Conservation (phyloP, 1,284 basidiomycete species). For the Cerioporus squamosus region DNA sequence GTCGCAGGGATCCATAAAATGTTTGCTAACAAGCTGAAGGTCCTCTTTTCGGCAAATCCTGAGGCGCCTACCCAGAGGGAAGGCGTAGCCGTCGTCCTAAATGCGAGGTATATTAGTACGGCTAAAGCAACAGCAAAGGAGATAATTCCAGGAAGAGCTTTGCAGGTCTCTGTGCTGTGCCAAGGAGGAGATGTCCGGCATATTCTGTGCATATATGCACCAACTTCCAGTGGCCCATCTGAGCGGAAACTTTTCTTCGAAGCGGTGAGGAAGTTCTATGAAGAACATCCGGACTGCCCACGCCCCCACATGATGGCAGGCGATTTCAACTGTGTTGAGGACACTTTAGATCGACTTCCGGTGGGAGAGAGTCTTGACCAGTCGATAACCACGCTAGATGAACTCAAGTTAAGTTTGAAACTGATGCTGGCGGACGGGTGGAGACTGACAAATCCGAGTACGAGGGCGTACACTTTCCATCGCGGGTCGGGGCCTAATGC, state of each 20-base stretch:
- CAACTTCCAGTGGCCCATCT: slow-evolving; percentile 29
- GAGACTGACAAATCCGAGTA: slow-evolving; percentile 34
- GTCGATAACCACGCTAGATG: background rate
- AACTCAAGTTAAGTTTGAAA: slow-evolving; percentile 3
- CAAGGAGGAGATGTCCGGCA: slow-evolving; percentile 13
- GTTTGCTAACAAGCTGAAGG: background rate
- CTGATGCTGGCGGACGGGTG: slow-evolving; percentile 39
- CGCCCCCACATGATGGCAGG: slow-evolving; percentile 40
- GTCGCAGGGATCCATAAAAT: background rate
- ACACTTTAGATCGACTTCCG: background rate
- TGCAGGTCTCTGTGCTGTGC: slow-evolving; percentile 16
- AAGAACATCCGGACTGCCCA: slow-evolving; percentile 4
- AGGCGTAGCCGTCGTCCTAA: slow-evolving; percentile 2
- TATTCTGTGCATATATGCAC: slow-evolving; percentile 41
- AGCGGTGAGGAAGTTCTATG: slow-evolving; percentile 15
- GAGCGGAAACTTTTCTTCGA: slow-evolving; percentile 39
- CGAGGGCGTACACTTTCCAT: slow-evolving; percentile 32
- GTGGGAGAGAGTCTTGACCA: slow-evolving; percentile 17
- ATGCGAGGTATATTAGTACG: background rate
- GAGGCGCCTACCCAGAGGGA: background rate
- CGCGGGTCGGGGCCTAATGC: background rate
- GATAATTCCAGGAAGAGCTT: background rate
- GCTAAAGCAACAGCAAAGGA: background rate
- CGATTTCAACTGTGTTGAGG: slow-evolving; percentile 48
- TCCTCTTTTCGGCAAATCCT: background rate